Evolutionary conservation across 257 asterid genomes (phyloP), one percentile per base, ranked within the genome.

Genomic region (Plantago elongata): DNA sequence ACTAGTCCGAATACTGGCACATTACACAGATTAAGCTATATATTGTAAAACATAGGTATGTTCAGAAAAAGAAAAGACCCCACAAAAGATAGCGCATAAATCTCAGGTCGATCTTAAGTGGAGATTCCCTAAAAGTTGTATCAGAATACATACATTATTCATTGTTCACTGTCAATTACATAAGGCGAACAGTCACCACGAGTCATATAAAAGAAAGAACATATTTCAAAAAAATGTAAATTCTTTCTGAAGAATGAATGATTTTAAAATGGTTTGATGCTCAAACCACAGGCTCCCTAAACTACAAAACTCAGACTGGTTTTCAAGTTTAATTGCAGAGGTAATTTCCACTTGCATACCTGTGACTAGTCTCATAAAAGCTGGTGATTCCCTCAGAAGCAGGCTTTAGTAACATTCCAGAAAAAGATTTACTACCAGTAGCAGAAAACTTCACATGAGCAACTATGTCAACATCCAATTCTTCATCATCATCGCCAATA

Each of bases 351-450:
- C 88, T 89, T 8, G 75, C 78, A 69, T 78, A 86, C 95, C 90
- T 89, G 92, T 86, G 95, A 57, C 81, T 95, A 51, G 74, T 83
- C 84, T 84, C 97, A 60, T 81, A 92, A 74, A 92, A 92, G 34
- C 84, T 96, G 3, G 73, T 69, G 69, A 79, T 84, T 29, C 96
- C 99, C 73, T 89, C 95, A 44, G 96, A 70, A 73, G 97, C 99
- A 43, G 97, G 84, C 48, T 46, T 83, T 15, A 92, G 69, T 14
- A 89, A 83, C 74, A 92, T 74, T 56, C 99, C 99, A 49, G 97
- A 84, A 83, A 89, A 73, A 15, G 96, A 86, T 68, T 74, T 69
- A 67, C 63, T 56, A 60, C 86, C 90, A 66, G 76, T 88, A 18
- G 79, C 79, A 37, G 96, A 81, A 76, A 89, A 89, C 68, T 84